phyloP scores from a whole-genome alignment of 176 grass and related monocot genomes.

The Eragrostis nindensis region DNA sequence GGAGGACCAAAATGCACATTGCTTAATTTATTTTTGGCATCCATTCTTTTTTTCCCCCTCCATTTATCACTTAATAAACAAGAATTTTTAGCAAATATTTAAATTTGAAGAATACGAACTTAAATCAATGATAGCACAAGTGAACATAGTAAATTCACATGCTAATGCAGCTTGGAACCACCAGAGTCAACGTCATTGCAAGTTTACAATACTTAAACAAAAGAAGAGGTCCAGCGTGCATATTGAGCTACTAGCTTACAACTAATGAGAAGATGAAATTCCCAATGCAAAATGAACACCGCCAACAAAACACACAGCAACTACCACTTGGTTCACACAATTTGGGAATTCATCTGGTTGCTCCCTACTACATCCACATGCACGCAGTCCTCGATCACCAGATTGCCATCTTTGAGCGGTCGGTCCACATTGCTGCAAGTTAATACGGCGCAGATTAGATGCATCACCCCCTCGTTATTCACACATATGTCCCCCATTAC shows the following conservation, averaged over 20 bases:
- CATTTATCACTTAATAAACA: too few species aligned
- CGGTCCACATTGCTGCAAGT: background rate
- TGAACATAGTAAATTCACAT: background rate
- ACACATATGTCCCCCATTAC: background rate
- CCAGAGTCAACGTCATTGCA: too few species aligned
- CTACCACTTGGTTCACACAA: too few species aligned
- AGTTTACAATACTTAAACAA: background rate
- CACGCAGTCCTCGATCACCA: background rate
- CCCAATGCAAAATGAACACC: background rate
- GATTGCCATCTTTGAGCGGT: background rate
- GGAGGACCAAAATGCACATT: too few species aligned
- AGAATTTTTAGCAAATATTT: too few species aligned
- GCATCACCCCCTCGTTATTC: background rate
- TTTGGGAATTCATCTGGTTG: too few species aligned
- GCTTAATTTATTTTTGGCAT: too few species aligned
- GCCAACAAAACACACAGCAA: background rate
- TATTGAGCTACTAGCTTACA: background rate
- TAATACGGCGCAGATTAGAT: background rate
- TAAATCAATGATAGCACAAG: background rate
- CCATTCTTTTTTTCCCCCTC: too few species aligned
- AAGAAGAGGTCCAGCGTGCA: background rate
- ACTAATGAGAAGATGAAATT: background rate
- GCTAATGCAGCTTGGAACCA: background rate
- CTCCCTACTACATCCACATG: too few species aligned
- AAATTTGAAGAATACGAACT: too few species aligned